A percentile compares a stretch with the other conserved stretches of the same genome.
Evolutionary conservation across 139 green algal species (phyloP).

Genomic region (Picochlorum sp.): DNA sequence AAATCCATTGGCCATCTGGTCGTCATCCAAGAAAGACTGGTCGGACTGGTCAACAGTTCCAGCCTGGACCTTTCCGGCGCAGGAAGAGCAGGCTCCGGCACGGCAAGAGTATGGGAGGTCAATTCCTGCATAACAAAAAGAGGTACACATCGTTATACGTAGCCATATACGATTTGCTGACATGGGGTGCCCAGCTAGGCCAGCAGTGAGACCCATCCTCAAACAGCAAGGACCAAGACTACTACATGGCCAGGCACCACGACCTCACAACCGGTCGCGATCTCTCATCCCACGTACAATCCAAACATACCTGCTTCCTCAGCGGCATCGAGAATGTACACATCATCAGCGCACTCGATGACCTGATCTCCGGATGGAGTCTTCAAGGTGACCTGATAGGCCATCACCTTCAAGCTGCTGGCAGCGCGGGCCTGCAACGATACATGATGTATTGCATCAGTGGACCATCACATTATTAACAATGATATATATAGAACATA

Average conservation of each 20-base stretch:
- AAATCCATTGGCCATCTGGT: constrained; percentile 73
- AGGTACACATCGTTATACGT: background rate
- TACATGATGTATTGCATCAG: background rate
- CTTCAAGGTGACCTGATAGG: constrained; percentile 64
- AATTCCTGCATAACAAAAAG: constrained; percentile 31
- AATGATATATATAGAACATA: background rate
- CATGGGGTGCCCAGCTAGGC: too few species aligned
- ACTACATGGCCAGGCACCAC: background rate
- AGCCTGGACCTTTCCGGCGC: constrained; percentile 63
- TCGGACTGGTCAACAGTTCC: constrained; percentile 75
- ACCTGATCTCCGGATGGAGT: constrained; percentile 53
- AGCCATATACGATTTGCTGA: too few species aligned
- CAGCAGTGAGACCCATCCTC: background rate
- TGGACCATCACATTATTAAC: background rate
- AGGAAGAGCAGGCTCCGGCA: constrained; percentile 75
- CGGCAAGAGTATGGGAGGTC: constrained; percentile 85
- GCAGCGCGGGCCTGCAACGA: constrained; percentile 5
- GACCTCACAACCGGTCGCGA: background rate
- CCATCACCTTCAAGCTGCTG: constrained; percentile 24
- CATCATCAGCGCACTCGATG: constrained; percentile 64
- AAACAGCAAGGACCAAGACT: background rate
- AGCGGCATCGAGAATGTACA: constrained; percentile 77
- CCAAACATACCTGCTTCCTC: constrained; percentile 56
- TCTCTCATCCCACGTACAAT: background rate
- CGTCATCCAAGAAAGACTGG: constrained; percentile 82